Evolutionary conservation across 1,284 basidiomycete genomes (phyloP).

Genomic region (Tilletia walkeri): DNA sequence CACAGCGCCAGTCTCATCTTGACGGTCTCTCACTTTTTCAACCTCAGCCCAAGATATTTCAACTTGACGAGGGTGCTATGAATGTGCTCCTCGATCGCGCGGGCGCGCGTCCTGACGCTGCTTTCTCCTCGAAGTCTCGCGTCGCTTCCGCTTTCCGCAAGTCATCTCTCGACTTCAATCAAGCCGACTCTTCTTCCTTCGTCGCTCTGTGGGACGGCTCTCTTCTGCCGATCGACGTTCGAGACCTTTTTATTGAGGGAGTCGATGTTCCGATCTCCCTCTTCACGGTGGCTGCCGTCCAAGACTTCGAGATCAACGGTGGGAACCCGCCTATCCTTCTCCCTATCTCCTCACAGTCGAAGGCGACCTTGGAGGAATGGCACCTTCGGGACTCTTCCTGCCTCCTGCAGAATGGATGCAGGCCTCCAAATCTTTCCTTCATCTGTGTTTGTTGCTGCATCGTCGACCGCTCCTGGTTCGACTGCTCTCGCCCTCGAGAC

Average conservation of each 20-base stretch:
- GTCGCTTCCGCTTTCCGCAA: not conserved
- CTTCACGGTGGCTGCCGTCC: not conserved
- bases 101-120: too few relatives aligned
- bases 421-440: not conserved
- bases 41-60: too few relatives aligned
- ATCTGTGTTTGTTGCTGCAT: not conserved
- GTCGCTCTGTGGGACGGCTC: not conserved
- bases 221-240: not conserved
- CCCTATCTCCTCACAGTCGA: not conserved
- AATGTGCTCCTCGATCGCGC: too few relatives aligned
- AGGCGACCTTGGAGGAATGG: not conserved
- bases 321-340: not conserved
- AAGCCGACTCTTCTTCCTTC: not conserved
- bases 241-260: not conserved
- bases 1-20: too few relatives aligned
- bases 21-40: too few relatives aligned
- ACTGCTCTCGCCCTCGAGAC: not conserved
- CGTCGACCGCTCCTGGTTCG: not conserved
- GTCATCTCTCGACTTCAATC: not conserved
- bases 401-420: slow-evolving; percentile 1
- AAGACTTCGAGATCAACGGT: not conserved
- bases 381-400: not conserved
- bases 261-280: not conserved
- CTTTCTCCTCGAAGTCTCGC: too few relatives aligned
- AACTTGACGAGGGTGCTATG: too few relatives aligned